A percentile compares a stretch with the other conserved stretches of the same genome.
Conservation (phyloP, 1,139 yeast genomes). For the Lodderomyces oxycetoniae region DNA sequence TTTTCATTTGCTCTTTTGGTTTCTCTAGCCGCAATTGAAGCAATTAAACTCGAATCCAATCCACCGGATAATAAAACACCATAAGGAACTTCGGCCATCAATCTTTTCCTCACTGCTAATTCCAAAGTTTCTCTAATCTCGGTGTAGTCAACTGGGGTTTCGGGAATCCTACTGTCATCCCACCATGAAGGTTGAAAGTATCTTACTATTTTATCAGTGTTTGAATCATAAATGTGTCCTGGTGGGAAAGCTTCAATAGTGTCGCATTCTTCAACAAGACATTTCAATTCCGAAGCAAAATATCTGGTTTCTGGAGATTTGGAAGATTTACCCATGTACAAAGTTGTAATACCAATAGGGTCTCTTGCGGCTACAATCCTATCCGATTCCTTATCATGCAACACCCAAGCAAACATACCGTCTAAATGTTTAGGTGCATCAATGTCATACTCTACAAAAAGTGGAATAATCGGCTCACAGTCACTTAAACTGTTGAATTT, state of each 20-base stretch:
- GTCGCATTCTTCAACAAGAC: constrained; percentile 92
- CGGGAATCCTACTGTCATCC: constrained; percentile 72
- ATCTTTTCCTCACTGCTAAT: constrained; percentile 94
- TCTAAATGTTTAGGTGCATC: constrained; percentile 92
- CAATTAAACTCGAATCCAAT: constrained; percentile 91
- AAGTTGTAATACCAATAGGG: constrained; percentile 94
- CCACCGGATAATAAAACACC: constrained; percentile 98
- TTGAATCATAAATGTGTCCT: constrained; percentile 93
- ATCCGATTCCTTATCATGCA: constrained; percentile 79
- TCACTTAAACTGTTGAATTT: constrained; percentile 82
- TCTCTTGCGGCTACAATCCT: constrained; percentile 96
- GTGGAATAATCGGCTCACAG: constrained; percentile 96
- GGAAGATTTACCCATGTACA: constrained; percentile 87
- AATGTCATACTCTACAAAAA: constrained; percentile 76
- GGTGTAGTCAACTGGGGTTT: constrained; percentile 66
- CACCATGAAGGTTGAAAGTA: constrained; percentile 94
- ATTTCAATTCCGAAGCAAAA: constrained; percentile 93
- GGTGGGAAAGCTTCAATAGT: constrained; percentile 93
- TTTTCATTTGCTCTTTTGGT: constrained; percentile 64
- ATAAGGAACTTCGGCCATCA: constrained; percentile 98
- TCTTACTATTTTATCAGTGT: constrained; percentile 77
- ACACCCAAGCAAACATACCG: constrained; percentile 97
- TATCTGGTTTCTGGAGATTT: constrained; percentile 68
- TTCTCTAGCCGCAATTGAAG: constrained; percentile 95
- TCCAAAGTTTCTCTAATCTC: constrained; percentile 77